Base-by-base conservation (phyloP, 2,329 filamentous ascomycete species). In the Sporothrix phasma region DNA sequence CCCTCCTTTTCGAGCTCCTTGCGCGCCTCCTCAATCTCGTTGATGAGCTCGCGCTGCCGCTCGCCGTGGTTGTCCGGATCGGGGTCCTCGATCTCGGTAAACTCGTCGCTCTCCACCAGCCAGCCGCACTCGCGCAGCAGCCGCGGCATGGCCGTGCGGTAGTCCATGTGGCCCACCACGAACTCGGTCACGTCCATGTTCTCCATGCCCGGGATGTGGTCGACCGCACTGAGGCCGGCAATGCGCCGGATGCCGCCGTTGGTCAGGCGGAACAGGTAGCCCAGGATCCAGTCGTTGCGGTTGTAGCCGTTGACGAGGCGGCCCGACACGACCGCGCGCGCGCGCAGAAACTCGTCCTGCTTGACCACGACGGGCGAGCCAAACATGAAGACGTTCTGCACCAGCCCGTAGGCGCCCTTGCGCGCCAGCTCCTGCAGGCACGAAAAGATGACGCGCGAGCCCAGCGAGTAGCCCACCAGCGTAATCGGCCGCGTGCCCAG, bases 301-400 rank as follows among this genome's bases (percentile, higher is more conserved):
- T 94, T 90, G 76, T 92, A 99, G 17, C 90, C 94, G 72, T 96
- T 99, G 68, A 99, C 86, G 69, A 97, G 96, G 47, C 92, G 85
- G n/a, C 94, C 94, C 7, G 90, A 83, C 3, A 97, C 89, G 3
- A 96, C 87, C n/a, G 88, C 88, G 63, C 88, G 85, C 10, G 88
- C 89, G 70, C 84, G 88, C 26, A 92, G 75, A 70, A 90, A 97
- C 67, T 99, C 94, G 64, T 97, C 93, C 71, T 85, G 88, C 74
- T 93, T 97, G 58, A 90, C 90, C 10, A 99, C 92, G 10, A 97
- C 81, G 2, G 94, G 94, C 11, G 91, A 91, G 11, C 94, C 94
- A 74, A 97, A 97, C 61, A 97, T 78, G 75, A 95, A 97, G 5
- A 95, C 94, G 70, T 97, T 97, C 72, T 99, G 92, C 5, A 99